phyloP scores from a whole-genome alignment of 108 stramenopile species.

The Cyclotella distinguenda region DNA sequence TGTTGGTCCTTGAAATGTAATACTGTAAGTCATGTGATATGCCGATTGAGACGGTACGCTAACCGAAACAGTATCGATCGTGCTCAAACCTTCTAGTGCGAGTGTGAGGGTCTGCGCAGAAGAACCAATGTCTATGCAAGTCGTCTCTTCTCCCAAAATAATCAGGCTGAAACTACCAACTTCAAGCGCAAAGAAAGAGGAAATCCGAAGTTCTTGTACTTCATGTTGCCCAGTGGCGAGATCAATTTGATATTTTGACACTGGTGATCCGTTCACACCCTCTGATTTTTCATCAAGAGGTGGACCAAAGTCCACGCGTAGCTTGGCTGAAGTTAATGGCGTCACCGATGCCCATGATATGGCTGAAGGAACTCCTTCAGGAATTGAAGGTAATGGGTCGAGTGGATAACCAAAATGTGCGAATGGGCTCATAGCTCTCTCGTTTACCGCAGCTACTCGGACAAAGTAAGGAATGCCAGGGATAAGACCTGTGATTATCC shows the following conservation, averaged over 20 bases:
- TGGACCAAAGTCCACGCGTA: conserved; percentile 52
- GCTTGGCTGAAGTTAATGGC: conserved; percentile 14
- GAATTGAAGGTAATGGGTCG: conserved; percentile 34
- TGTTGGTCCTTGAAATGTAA: conserved; percentile 20
- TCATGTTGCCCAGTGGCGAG: conserved; percentile 29
- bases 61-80: conserved; percentile 50
- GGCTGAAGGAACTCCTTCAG: conserved; percentile 32
- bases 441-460: conserved; percentile 59
- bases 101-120: conserved; percentile 40
- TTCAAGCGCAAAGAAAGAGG: conserved; percentile 12
- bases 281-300: conserved; percentile 49
- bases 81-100: conserved; percentile 58
- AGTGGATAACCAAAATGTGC: conserved; percentile 47
- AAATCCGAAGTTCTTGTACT: conserved; percentile 22
- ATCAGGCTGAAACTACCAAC: conserved; percentile 54
- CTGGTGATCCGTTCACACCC: conserved; percentile 50
- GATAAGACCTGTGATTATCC: conserved; percentile 35
- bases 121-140: conserved; percentile 48
- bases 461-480: conserved; percentile 52
- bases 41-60: conserved; percentile 4
- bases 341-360: conserved; percentile 35
- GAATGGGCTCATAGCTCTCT: conserved; percentile 27
- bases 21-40: conserved; percentile 5
- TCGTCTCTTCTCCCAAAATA: conserved; percentile 56
- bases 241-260: conserved; percentile 47